Conservation (phyloP, 2,329 filamentous ascomycete species). For the Hypoxylon sp. region DNA sequence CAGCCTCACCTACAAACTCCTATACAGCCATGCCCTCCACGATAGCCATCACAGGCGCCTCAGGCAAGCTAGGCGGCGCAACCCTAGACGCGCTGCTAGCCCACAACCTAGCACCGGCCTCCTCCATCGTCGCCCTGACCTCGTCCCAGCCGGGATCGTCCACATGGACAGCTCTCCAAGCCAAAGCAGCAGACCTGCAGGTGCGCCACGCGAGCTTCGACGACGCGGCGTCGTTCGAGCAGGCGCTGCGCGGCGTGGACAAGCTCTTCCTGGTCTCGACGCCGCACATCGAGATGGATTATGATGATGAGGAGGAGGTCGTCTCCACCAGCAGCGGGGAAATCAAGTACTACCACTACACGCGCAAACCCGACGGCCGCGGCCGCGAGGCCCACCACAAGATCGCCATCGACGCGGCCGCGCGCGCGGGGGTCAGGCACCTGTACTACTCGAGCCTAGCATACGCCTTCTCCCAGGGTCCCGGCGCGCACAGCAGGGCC, state of each 20-base stretch:
- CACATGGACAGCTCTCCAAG: conserved; percentile 49
- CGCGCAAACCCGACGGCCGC: conserved; percentile 19
- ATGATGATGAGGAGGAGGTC: conserved; percentile 26
- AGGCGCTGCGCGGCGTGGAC: conserved; percentile 59
- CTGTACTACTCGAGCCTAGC: conserved; percentile 68
- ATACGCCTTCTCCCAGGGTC: conserved; percentile 51
- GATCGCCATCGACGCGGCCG: conserved; percentile 61
- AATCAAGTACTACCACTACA: neutral
- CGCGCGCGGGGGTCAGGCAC: conserved; percentile 58
- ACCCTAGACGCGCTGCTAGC: conserved; percentile 58
- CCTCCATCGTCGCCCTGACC: conserved; percentile 45
- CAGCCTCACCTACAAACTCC: neutral
- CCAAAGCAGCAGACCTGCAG: conserved; percentile 56
- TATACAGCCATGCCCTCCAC: conserved; percentile 37
- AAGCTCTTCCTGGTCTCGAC: conserved; percentile 63
- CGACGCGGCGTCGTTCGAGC: conserved; percentile 52
- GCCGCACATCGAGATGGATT: conserved; percentile 41
- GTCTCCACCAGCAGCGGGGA: conserved; percentile 29
- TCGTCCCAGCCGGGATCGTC: conserved; percentile 55
- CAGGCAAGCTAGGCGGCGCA: conserved; percentile 61
- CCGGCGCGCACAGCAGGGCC: conserved; percentile 48
- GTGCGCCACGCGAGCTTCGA: conserved; percentile 64
- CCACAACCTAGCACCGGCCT: conserved; percentile 44
- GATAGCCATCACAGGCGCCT: conserved; percentile 59
- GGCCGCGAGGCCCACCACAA: conserved; percentile 51